Evolutionary conservation across 2,329 filamentous ascomycete species (phyloP).

Genomic region (Cytospora piceicola): DNA sequence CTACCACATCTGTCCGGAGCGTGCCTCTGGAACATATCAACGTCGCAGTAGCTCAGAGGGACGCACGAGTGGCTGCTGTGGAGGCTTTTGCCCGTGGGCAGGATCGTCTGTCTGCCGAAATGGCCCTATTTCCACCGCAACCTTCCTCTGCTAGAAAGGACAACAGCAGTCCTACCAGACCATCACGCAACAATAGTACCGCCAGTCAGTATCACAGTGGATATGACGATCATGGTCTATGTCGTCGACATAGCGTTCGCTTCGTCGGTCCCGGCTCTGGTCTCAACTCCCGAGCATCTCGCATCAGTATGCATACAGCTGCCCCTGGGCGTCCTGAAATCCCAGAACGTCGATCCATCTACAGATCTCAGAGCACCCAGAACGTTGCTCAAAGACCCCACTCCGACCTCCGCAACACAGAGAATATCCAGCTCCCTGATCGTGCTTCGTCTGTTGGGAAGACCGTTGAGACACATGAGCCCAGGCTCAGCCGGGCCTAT

Average conservation of each 20-base stretch:
- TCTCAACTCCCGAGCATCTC: slow-evolving; percentile 26
- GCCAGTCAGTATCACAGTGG: slow-evolving; percentile 32
- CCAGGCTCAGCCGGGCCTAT: slow-evolving; percentile 36
- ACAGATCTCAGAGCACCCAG: slow-evolving; percentile 20
- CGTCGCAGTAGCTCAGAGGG: slow-evolving; percentile 54
- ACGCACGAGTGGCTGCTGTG: slow-evolving; percentile 65
- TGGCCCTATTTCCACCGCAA: slow-evolving; percentile 41
- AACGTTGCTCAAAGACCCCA: slow-evolving; percentile 11
- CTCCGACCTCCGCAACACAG: background rate
- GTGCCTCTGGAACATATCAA: slow-evolving; percentile 54
- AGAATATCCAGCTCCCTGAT: slow-evolving; percentile 16
- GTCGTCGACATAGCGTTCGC: slow-evolving; percentile 59
- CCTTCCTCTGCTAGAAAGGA: slow-evolving; percentile 31
- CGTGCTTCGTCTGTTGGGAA: slow-evolving; percentile 26
- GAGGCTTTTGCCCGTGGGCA: slow-evolving; percentile 62
- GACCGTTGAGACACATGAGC: slow-evolving; percentile 8
- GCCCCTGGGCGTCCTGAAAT: background rate
- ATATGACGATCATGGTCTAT: slow-evolving; percentile 37
- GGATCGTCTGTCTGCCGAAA: slow-evolving; percentile 44
- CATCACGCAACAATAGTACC: slow-evolving; percentile 32
- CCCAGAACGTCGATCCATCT: slow-evolving; percentile 8
- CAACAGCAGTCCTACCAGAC: slow-evolving; percentile 25
- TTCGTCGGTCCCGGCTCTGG: slow-evolving; percentile 46
- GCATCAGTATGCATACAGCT: slow-evolving; percentile 21
- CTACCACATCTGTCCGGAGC: slow-evolving; percentile 53